A percentile compares a stretch with the other conserved stretches of the same genome.
Conservation (phyloP, 2,329 filamentous ascomycete genomes). For the Diaporthe vexans region DNA sequence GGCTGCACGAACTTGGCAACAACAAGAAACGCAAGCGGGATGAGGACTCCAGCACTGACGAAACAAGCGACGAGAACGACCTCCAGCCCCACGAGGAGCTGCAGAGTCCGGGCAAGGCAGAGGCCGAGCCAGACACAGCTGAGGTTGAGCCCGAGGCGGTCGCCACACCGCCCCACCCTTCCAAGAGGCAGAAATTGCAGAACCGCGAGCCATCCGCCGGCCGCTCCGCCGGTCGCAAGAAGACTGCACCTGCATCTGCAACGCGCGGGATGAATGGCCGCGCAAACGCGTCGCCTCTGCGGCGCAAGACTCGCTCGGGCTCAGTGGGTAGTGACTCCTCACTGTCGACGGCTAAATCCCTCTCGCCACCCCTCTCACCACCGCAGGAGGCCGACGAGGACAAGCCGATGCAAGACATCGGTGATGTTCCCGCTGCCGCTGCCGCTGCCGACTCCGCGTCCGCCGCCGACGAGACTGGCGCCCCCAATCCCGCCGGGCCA, state of each 20-base stretch:
- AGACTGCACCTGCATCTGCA: conserved; percentile 35
- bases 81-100: conserved; percentile 24
- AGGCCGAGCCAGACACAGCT: conserved; percentile 23
- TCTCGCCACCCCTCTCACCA: conserved; percentile 46
- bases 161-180: conserved; percentile 42
- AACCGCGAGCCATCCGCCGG: conserved; percentile 36
- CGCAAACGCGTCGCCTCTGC: conserved; percentile 45
- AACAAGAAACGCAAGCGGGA: conserved; percentile 34
- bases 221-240: conserved; percentile 31
- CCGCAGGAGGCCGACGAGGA: conserved; percentile 41
- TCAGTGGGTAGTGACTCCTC: conserved; percentile 51
- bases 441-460: neutral
- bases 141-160: conserved; percentile 38
- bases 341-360: conserved; percentile 51
- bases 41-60: conserved; percentile 37
- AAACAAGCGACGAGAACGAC: conserved; percentile 38
- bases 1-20: conserved; percentile 40
- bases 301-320: conserved; percentile 44
- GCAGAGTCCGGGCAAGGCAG: conserved; percentile 27
- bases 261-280: conserved; percentile 44
- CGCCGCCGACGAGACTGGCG: conserved; percentile 16
- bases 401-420: conserved; percentile 27
- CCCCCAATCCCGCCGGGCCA: conserved; percentile 12
- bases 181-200: conserved; percentile 43
- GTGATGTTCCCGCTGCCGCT: neutral